Conservation (phyloP, 140 eudicot species). For the Flaveria floridana region DNA sequence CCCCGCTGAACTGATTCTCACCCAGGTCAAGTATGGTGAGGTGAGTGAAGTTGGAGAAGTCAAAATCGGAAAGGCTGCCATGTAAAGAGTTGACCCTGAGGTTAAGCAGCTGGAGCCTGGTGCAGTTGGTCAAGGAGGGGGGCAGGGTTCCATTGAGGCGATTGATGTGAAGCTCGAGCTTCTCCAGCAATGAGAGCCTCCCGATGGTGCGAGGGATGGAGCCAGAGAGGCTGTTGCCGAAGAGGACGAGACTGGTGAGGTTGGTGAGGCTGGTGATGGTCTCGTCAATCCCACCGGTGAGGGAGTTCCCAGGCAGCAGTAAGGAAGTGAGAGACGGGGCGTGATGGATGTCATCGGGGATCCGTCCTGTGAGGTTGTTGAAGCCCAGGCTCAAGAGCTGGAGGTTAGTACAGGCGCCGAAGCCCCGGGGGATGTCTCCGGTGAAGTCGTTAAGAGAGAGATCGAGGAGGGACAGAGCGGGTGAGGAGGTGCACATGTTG, state of each 20-base stretch:
- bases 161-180: slow-evolving; percentile 16
- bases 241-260: neutral
- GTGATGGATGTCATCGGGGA: neutral
- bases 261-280: neutral
- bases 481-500: neutral
- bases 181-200: neutral
- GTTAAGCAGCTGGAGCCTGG: neutral
- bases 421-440: neutral
- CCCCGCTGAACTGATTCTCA: slow-evolving; percentile 8
- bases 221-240: slow-evolving; percentile 1
- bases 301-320: neutral
- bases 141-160: slow-evolving; percentile 16
- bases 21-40: slow-evolving; percentile 21
- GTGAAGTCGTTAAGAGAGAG: slow-evolving; percentile 10
- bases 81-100: slow-evolving; percentile 1
- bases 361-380: neutral
- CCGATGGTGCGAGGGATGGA: slow-evolving; percentile 13
- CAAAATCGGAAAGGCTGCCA: neutral
- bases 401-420: neutral
- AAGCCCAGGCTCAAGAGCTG: neutral
- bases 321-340: neutral
- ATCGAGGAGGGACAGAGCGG: neutral
- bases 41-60: neutral
- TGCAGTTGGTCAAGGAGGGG: neutral
- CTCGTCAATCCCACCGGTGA: neutral